These are phyloP conservation scores for Cicer arietinum DNA, from an alignment of 306 rosid species.

Conservation along the genomic window DNA sequence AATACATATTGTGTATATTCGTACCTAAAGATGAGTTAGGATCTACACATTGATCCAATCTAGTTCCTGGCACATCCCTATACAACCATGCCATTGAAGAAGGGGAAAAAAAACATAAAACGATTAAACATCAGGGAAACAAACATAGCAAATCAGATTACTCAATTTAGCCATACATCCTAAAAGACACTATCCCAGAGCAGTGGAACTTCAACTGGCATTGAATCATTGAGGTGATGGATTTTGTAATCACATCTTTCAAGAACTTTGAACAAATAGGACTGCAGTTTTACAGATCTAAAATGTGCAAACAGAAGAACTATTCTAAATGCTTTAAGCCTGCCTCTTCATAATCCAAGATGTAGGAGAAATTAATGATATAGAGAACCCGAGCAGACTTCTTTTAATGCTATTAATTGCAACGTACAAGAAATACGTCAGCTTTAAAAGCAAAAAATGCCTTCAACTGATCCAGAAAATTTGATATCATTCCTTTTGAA, in stretches of 20 bases:
- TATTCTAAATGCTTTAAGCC: neutral
- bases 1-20: too few species aligned
- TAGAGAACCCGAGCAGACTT: neutral
- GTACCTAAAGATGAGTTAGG: too few species aligned
- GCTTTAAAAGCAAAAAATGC: neutral
- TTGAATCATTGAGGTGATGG: neutral
- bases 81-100: neutral
- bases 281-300: too few species aligned
- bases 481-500: neutral
- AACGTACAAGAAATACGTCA: neutral
- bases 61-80: too few species aligned
- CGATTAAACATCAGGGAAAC: slow-evolving; percentile 2
- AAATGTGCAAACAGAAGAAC: too few species aligned
- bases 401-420: neutral
- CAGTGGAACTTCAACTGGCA: slow-evolving; percentile 8
- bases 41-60: too few species aligned
- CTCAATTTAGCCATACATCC: slow-evolving; percentile 8
- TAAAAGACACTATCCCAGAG: neutral
- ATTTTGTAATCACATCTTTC: slow-evolving; percentile 20
- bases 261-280: neutral
- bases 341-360: slow-evolving; percentile 17
- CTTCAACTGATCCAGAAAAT: slow-evolving; percentile 6
- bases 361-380: neutral
- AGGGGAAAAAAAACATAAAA: neutral
- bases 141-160: neutral